Base-by-base conservation (phyloP, 805 yeast species). In the Barnettozyma sucrosica region DNA sequence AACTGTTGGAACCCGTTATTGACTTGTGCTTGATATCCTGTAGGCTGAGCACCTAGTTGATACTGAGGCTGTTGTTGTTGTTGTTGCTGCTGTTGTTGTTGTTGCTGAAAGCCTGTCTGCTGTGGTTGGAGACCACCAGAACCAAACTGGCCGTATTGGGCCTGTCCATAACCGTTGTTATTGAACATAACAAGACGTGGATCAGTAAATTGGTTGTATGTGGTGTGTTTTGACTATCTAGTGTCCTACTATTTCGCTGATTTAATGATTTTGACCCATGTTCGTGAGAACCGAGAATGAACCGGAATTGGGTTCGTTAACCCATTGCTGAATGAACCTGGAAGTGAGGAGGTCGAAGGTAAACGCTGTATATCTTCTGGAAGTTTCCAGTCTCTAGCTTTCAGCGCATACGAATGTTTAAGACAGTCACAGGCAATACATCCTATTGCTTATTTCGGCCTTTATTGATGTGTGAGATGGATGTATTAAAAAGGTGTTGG, bases 1-100 rank as follows among this genome's bases (percentile, higher is more conserved):
- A 51, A 54, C 19, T 51, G 56, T 20, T 48, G 51, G 26, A 34
- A 40, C 6, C 34, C 39, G 7, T 16, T 25, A 19, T 4, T 13
- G 4, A n/a, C 42, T 11, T 41, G 40, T 21, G 55, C 48, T 40
- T 47, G 54, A 41, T 51, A 57, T 8, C 69, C 68, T 13, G 67
- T 64, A 30, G 56, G 55, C 46, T 61, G 66, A 26, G 57, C 50
- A 18, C 54, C 59, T 34, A 56, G 56, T 43, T 48, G 51, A 36
- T 39, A 51, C 21, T 57, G 57, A 7, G 49, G 58, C 44, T 53
- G 55, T 23, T 50, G 41, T 19, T 52, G 51, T 7, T 51, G 45
- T 24, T 52, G 59, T 41, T 48, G 49, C 7, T 48, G 54, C 33
- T 51, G 55, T 10, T 46, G 57, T 21, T 52, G 59, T 40, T 46